phyloP scores from a whole-genome alignment of 805 yeast species.

The Yamadazyma paraphyllophila region DNA sequence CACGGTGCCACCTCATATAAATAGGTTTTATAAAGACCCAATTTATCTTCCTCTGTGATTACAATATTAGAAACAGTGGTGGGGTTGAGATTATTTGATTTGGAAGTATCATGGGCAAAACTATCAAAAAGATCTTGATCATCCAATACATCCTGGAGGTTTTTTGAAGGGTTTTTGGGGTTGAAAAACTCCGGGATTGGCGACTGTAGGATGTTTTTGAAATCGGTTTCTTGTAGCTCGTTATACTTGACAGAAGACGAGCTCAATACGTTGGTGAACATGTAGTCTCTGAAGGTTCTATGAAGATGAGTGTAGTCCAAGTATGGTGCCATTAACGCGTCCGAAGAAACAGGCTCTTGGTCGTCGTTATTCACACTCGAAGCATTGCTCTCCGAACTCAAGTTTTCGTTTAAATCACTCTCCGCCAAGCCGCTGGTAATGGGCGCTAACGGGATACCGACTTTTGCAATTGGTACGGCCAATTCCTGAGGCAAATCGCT shows the following conservation, averaged over 20 bases:
- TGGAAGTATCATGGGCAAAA: conserved; percentile 10
- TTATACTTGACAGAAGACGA: conserved; percentile 4
- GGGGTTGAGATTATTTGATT: not conserved
- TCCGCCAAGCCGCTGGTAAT: not conserved
- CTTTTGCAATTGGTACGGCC: too few relatives aligned
- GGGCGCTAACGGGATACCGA: not conserved
- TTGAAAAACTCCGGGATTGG: conserved; percentile 11
- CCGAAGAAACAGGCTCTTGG: not conserved
- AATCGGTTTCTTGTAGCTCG: conserved; percentile 10
- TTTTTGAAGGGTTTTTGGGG: conserved; percentile 2
- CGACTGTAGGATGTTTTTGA: conserved; percentile 13
- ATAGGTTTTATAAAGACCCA: conserved; percentile 29
- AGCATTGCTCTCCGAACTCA: conserved; percentile 3
- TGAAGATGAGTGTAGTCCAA: conserved; percentile 26
- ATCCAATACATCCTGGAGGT: conserved; percentile 14
- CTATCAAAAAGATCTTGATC: conserved; percentile 13
- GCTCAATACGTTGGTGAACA: conserved; percentile 33
- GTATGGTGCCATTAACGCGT: conserved; percentile 14
- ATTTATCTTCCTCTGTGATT: conserved; percentile 19
- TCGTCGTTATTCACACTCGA: not conserved
- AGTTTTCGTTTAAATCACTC: not conserved
- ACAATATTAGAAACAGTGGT: not conserved
- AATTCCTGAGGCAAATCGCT: not conserved
- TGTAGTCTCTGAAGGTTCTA: conserved; percentile 36
- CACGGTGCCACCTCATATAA: conserved; percentile 39